Base-by-base conservation (phyloP, 2,329 filamentous ascomycete species). In the Alternaria ethzedia region DNA sequence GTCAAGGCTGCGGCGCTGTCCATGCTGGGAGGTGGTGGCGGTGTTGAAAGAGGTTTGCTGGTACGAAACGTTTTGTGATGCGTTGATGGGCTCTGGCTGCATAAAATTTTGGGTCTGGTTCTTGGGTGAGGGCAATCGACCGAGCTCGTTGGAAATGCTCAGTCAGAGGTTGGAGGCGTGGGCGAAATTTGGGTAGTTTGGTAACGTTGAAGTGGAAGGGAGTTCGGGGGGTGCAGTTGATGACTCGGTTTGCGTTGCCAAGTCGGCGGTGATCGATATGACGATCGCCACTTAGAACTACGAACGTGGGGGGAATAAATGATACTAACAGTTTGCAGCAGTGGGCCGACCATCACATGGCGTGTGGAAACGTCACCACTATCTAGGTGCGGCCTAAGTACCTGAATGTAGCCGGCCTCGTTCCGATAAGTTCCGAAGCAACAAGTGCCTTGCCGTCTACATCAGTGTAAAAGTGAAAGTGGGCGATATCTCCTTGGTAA, bases 51-150 rank as follows among this genome's bases (percentile, higher is more conserved):
- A 71, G 74, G 76, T 74, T 71, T 82, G 75, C 74, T 79, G 67
- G 70, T 78, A 74, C 64, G 76, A 75, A 72, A 78, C 80, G 79
- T 82, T 81, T 81, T 83, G 82, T 76, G 78, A 81, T 78, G 80
- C 81, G 82, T 83, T 79, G 75, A 82, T 74, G 73, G 83, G 80
- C 86, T 86, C 87, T 84, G 88, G 79, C 85, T 88, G 88, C 88
- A 90, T 90, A 89, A 86, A 90, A 89, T 78, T 76, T 77, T 79
- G 76, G 73, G 70, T 68, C 68, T 69, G 71, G 70, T 75, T 63
- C 63, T 68, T 64, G 68, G 69, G 62, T 67, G 71, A 69, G 70
- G 70, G 70, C 68, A 73, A 72, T 75, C 77, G 86, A 89, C 87
- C 85, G 87, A 88, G 83, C 86, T 85, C 84, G 80, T 68, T 65